Conservation (phyloP, 495 filamentous ascomycete species). For the Xylaria longipes region DNA sequence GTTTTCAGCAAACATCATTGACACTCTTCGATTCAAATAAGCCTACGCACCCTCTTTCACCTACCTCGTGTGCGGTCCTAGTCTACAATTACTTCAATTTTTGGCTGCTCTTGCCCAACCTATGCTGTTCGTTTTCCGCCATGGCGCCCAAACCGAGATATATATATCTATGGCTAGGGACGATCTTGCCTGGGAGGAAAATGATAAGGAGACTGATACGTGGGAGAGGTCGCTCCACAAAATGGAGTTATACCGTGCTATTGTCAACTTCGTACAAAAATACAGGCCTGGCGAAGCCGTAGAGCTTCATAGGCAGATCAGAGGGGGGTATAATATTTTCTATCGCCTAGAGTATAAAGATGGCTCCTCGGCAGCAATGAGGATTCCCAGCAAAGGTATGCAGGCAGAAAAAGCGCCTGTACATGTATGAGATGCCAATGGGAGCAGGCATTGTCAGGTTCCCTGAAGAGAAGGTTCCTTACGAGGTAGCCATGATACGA, state of each 20-base stretch:
- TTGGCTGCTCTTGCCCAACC: slow-evolving; percentile 3
- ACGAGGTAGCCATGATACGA: slow-evolving; percentile 53
- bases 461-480: slow-evolving; percentile 46
- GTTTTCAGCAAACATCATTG: background rate
- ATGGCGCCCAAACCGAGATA: slow-evolving; percentile 28
- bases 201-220: slow-evolving; percentile 29
- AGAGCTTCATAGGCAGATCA: slow-evolving; percentile 29
- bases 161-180: slow-evolving; percentile 25
- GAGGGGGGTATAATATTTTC: slow-evolving; percentile 38
- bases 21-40: background rate
- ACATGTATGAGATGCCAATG: background rate
- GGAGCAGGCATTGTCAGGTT: slow-evolving; percentile 31
- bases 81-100: background rate
- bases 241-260: slow-evolving; percentile 14
- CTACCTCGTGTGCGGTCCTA: background rate
- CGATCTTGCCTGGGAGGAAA: slow-evolving; percentile 41
- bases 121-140: background rate
- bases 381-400: slow-evolving; percentile 24
- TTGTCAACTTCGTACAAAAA: slow-evolving; percentile 24
- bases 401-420: background rate
- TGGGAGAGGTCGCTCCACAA: slow-evolving; percentile 33
- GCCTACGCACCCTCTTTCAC: background rate
- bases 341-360: slow-evolving; percentile 38
- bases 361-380: slow-evolving; percentile 32
- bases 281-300: slow-evolving; percentile 29